Percentiles rank a stretch among this genome's conserved stretches.
phyloP scores from a whole-genome alignment of 371 early-diverging fungal genomes.

The Mortierella sp. region DNA sequence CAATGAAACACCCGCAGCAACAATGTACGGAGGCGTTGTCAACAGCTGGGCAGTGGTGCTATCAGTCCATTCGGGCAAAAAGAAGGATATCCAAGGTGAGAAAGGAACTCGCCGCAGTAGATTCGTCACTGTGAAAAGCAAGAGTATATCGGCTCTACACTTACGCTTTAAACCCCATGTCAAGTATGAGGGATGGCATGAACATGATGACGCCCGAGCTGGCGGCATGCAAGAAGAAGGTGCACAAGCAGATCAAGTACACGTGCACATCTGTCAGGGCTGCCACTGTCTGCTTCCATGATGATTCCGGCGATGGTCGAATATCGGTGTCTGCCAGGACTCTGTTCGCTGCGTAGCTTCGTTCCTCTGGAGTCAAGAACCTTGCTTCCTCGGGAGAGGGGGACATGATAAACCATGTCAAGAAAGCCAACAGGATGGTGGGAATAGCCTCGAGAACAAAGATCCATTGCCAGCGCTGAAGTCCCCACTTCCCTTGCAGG shows the following conservation, averaged over 20 bases:
- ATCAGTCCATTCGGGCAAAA: not conserved
- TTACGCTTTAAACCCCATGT: slow-evolving; percentile 45
- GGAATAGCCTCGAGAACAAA: slow-evolving; percentile 64
- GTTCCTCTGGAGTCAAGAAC: slow-evolving; percentile 64
- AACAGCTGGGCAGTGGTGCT: slow-evolving; percentile 31
- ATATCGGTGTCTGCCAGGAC: slow-evolving; percentile 57
- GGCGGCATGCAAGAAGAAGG: slow-evolving; percentile 7
- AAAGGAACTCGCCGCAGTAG: not conserved
- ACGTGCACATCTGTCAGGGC: slow-evolving; percentile 54
- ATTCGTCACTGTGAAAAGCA: too few species aligned
- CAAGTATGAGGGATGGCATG: slow-evolving; percentile 29
- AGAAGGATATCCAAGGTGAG: too few species aligned
- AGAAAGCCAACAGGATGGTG: slow-evolving; percentile 54
- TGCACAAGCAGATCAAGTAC: slow-evolving; percentile 19
- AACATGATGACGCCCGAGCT: slow-evolving; percentile 24
- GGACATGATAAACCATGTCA: slow-evolving; percentile 63
- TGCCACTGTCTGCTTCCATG: slow-evolving; percentile 52
- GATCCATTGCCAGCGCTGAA: slow-evolving; percentile 72
- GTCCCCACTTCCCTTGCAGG: slow-evolving; percentile 61
- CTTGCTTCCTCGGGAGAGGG: slow-evolving; percentile 63
- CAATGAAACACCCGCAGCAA: slow-evolving; percentile 23
- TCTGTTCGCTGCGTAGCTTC: slow-evolving; percentile 63
- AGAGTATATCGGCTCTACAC: not conserved
- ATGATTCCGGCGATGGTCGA: slow-evolving; percentile 33
- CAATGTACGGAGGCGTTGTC: slow-evolving; percentile 29